Evolutionary conservation across 2,329 filamentous ascomycete genomes (phyloP).

Genomic region (Aspergillus quadricinctus): DNA sequence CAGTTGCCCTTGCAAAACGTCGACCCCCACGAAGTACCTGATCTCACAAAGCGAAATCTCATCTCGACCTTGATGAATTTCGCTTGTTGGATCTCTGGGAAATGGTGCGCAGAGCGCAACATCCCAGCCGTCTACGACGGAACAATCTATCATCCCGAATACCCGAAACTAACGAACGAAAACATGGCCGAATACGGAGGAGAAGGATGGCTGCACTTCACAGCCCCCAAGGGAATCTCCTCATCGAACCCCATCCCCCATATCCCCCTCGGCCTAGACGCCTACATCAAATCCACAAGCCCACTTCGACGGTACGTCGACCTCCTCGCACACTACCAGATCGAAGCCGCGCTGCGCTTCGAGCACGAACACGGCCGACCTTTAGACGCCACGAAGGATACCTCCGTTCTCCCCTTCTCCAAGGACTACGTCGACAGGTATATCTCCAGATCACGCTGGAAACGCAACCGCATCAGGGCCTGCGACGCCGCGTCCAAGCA

Average conservation of each 20-base stretch:
- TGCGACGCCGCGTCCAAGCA: slow-evolving; percentile 34
- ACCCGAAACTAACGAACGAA: slow-evolving; percentile 32
- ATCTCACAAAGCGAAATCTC: slow-evolving; percentile 37
- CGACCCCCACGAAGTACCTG: slow-evolving; percentile 35
- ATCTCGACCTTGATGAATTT: slow-evolving; percentile 53
- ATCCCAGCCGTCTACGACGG: slow-evolving; percentile 35
- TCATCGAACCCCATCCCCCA: slow-evolving; percentile 48
- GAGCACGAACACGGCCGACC: slow-evolving; percentile 46
- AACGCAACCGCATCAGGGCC: slow-evolving; percentile 38
- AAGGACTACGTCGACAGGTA: slow-evolving; percentile 45
- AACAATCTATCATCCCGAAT: slow-evolving; percentile 39
- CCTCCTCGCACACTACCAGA: slow-evolving; percentile 61
- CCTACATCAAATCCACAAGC: slow-evolving; percentile 57
- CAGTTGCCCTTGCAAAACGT: slow-evolving; percentile 22
- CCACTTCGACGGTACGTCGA: slow-evolving; percentile 59
- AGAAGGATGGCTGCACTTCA: slow-evolving; percentile 33
- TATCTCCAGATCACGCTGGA: slow-evolving; percentile 41
- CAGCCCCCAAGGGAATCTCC: slow-evolving; percentile 38
- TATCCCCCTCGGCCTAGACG: slow-evolving; percentile 46
- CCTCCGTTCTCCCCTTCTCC: slow-evolving; percentile 47
- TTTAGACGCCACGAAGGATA: slow-evolving; percentile 32
- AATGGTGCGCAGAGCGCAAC: slow-evolving; percentile 34
- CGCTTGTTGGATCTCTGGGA: slow-evolving; percentile 38
- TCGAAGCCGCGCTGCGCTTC: slow-evolving; percentile 57
- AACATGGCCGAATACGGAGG: slow-evolving; percentile 41